A percentile compares a stretch with the other conserved stretches of the same genome.
These are phyloP conservation scores for Colletotrichum sidae DNA, from an alignment of 2,329 filamentous ascomycete genomes.

Conservation along the genomic window DNA sequence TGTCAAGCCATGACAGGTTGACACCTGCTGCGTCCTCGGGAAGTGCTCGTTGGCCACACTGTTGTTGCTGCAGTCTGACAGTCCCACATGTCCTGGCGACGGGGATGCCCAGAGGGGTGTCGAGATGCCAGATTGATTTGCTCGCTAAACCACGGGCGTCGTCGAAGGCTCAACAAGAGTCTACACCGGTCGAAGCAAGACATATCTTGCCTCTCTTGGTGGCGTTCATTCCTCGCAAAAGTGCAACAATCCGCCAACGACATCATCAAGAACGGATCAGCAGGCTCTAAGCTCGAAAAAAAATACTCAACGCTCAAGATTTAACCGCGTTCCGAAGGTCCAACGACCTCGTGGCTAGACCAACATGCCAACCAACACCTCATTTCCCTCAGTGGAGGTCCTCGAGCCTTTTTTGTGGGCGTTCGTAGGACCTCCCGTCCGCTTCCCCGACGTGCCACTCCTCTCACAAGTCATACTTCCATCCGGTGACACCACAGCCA, in stretches of 20 bases:
- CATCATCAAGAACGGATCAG: neutral
- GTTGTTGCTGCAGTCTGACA: neutral
- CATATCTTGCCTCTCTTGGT: neutral
- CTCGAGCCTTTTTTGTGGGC: neutral
- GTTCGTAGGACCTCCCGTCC: neutral
- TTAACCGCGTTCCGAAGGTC: too few species aligned
- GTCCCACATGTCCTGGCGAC: neutral
- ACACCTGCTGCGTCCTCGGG: too few species aligned
- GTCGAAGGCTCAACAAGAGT: neutral
- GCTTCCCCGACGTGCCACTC: neutral
- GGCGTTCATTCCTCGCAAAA: conserved; percentile 7
- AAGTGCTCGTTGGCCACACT: too few species aligned
- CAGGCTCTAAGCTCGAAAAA: too few species aligned
- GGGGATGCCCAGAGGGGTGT: conserved; percentile 6
- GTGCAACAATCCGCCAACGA: neutral
- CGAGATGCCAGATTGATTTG: neutral
- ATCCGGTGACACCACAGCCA: conserved; percentile 22
- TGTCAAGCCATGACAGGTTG: too few species aligned
- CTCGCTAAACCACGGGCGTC: neutral
- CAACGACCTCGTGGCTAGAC: too few species aligned
- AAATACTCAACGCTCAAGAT: too few species aligned
- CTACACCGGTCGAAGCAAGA: conserved; percentile 6
- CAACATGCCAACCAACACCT: too few species aligned
- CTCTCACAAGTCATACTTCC: neutral
- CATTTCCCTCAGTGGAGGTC: neutral